Conservation (phyloP, 2,329 filamentous ascomycete species). For the Exophiala xenobiotica region DNA sequence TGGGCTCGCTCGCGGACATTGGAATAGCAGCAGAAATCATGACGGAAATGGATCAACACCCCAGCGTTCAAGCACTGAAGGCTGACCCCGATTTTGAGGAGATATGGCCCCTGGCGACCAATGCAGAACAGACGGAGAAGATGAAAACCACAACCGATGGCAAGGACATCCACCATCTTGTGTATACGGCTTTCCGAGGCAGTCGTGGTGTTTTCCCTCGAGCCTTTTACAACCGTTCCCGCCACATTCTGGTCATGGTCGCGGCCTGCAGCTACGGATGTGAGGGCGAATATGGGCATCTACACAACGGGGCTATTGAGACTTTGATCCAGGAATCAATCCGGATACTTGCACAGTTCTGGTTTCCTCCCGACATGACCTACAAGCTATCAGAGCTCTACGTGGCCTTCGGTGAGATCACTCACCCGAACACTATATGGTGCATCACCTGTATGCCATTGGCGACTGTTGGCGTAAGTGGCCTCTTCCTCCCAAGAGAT, state of each 20-base stretch:
- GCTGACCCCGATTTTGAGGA: conserved; percentile 2
- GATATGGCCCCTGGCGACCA: neutral
- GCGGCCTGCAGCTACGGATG: neutral
- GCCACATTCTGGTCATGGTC: conserved; percentile 4
- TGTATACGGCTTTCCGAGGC: neutral
- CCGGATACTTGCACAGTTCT: neutral
- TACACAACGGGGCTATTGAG: conserved; percentile 3
- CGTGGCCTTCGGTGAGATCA: neutral
- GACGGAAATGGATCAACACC: neutral
- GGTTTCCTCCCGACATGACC: conserved; percentile 4
- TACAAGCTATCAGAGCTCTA: conserved; percentile 7
- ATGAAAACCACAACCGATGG: neutral
- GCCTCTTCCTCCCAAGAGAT: too few relatives aligned
- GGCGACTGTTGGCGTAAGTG: too few relatives aligned
- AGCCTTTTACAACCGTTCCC: neutral
- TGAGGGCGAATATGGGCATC: neutral
- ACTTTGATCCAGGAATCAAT: conserved; percentile 5
- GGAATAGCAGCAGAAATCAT: neutral
- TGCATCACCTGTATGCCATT: neutral
- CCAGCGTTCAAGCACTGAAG: neutral
- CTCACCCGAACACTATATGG: neutral
- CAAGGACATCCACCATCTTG: neutral
- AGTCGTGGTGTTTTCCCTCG: neutral
- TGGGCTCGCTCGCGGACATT: neutral
- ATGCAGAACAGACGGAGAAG: neutral